Conservation (phyloP, 2,329 filamentous ascomycete genomes). For the Fusarium bactridioides region DNA sequence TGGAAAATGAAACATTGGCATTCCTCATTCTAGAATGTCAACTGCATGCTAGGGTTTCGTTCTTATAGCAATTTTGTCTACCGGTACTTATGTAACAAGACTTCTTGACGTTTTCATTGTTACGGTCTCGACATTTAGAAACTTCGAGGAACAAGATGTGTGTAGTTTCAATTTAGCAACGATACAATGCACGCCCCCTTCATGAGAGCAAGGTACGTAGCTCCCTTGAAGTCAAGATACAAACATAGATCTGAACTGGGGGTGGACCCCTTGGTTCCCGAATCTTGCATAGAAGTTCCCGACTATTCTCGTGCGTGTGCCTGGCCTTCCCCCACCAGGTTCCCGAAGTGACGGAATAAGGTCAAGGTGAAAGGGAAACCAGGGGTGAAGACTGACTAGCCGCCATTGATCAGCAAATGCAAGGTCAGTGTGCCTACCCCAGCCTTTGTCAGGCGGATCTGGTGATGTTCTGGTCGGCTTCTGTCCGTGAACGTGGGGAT, state of each 20-base stretch:
- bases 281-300: constrained; percentile 35
- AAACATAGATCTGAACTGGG: constrained; percentile 28
- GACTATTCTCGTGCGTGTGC: constrained; percentile 24
- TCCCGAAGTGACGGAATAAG: constrained; percentile 7
- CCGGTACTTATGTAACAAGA: background rate
- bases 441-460: constrained; percentile 5
- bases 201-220: background rate
- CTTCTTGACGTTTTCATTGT: background rate
- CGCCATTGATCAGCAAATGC: constrained; percentile 13
- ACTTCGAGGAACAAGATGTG: background rate
- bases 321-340: constrained; percentile 7
- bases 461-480: constrained; percentile 26
- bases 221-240: constrained; percentile 12
- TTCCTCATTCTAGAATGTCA: background rate
- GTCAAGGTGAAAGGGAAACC: constrained; percentile 20
- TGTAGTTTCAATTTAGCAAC: background rate
- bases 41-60: background rate
- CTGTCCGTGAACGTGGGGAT: constrained; percentile 18
- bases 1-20: background rate
- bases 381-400: constrained; percentile 6
- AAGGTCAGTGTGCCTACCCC: constrained; percentile 10
- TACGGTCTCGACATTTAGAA: background rate
- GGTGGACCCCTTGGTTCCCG: constrained; percentile 28
- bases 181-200: background rate
- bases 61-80: background rate